Evolutionary conservation across 2,329 filamentous ascomycete genomes (phyloP).

Genomic region (Catunica adiposa): DNA sequence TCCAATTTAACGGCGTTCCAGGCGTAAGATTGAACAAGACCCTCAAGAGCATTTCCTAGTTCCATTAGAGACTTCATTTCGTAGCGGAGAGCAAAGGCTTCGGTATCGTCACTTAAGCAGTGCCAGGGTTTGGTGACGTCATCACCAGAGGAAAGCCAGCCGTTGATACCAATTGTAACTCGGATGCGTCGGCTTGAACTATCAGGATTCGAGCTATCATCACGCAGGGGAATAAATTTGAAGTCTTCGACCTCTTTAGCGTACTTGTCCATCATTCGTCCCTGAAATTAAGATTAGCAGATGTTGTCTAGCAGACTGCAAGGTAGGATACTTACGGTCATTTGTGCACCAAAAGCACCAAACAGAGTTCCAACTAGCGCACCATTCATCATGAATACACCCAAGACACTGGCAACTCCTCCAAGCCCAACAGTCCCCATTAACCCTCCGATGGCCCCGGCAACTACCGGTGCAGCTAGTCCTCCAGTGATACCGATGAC

Average conservation of each 20-base stretch:
- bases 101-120: conserved; percentile 51
- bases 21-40: conserved; percentile 56
- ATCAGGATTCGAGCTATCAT: not conserved
- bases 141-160: conserved; percentile 61
- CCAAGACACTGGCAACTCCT: conserved; percentile 70
- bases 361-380: conserved; percentile 77
- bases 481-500: conserved; percentile 85
- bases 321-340: conserved; percentile 30
- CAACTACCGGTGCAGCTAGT: conserved; percentile 74
- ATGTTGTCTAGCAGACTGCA: not conserved
- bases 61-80: conserved; percentile 63
- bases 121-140: conserved; percentile 71
- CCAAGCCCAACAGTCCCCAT: conserved; percentile 77
- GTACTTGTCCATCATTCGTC: conserved; percentile 75
- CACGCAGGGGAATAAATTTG: conserved; percentile 55
- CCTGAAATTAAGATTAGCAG: conserved; percentile 23
- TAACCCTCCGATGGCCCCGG: conserved; percentile 65
- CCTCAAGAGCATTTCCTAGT: conserved; percentile 56
- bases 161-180: conserved; percentile 73
- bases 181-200: conserved; percentile 35
- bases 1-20: conserved; percentile 60
- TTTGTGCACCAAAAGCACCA: conserved; percentile 71
- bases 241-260: conserved; percentile 75
- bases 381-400: conserved; percentile 70
- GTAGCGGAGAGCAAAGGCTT: conserved; percentile 72